phyloP scores from a whole-genome alignment of 176 grass and related monocot genomes.

The Pontederia paniculata region DNA sequence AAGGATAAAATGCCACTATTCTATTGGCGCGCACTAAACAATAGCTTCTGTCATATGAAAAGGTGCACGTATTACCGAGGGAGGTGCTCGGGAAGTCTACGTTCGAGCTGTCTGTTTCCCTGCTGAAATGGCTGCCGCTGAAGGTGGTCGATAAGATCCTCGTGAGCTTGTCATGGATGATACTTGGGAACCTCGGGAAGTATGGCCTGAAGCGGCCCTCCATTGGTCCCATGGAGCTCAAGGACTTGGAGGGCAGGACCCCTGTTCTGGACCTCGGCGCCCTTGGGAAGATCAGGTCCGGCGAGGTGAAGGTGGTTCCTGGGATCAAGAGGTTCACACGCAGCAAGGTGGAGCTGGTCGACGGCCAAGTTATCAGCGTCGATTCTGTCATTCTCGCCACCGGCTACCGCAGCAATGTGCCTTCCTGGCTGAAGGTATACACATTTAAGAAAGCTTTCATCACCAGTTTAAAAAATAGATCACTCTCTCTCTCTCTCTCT shows the following conservation, averaged over 20 bases:
- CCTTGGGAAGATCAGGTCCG: constrained; percentile 30
- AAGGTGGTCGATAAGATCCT: constrained; percentile 27
- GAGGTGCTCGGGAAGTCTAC: constrained; percentile 38
- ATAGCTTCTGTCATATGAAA: not conserved
- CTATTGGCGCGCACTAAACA: not conserved
- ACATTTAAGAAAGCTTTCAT: not conserved
- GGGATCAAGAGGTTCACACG: constrained; percentile 24
- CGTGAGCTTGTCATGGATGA: constrained; percentile 19
- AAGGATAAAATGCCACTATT: not conserved
- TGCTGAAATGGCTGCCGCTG: constrained; percentile 34
- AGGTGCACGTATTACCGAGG: constrained; percentile 32
- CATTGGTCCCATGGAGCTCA: constrained; percentile 38
- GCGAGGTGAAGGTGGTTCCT: constrained; percentile 35
- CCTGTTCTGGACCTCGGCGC: constrained; percentile 35
- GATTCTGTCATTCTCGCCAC: constrained; percentile 35
- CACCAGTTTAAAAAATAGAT: not conserved
- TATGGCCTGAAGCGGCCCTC: constrained; percentile 25
- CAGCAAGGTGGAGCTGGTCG: constrained; percentile 16
- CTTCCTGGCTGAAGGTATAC: constrained; percentile 30
- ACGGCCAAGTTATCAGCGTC: constrained; percentile 16
- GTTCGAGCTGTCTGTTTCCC: constrained; percentile 23
- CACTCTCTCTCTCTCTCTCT: not conserved
- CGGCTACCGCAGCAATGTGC: constrained; percentile 39
- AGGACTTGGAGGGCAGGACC: constrained; percentile 28
- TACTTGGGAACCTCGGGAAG: constrained; percentile 22